Base-by-base conservation (phyloP, 2,329 filamentous ascomycete species). In the Trichoderma sp. region DNA sequence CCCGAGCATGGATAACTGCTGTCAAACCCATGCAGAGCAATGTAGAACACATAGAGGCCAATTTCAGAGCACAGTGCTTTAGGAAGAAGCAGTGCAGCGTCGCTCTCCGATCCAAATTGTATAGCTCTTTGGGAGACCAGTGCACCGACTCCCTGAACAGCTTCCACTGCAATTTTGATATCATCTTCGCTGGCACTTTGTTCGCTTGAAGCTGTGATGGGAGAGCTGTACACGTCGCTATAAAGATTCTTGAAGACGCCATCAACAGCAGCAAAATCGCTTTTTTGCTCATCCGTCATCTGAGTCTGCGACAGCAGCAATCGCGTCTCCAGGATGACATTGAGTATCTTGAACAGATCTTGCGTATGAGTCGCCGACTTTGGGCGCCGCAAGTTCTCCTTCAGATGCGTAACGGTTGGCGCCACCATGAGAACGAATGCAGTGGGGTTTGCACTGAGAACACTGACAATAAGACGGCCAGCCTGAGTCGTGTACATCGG, bases 271-370 rank as follows among this genome's bases (percentile, higher is more conserved):
- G 75, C 76, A 72, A 81, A 84, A 54, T 77, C 78, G 43, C 73
- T 75, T 58, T 76, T 79, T 28, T 80, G 83, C 51, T 77, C 78
- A n/a, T 70, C 72, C 4, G 74, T 75, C 72, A 80, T 76, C 1
- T 75, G 72, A 6, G 72, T 70, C 16, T 78, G 76, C 13, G 80
- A 75, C 2, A 85, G 75, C 3, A 81, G 72, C 34, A 81, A 74
- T 3, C 84, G 79, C 2, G 83, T 81, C 70, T 83, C 83, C 26
- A 89, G 76, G 8, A 87, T 75, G 1, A 85, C 83, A 63, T 85
- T 84, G 5, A 88, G 72, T 1, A 88, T 77, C 21, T 82, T 81
- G 2, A 88, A 73, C 1, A 88, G 79, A 69, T 87, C 84, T n/a
- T 82, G 80, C 34, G 81, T 83, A 69, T 88, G 86, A 3, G 80